phyloP scores from a whole-genome alignment of 306 rosid genomes.

The Canavalia ensiformis region DNA sequence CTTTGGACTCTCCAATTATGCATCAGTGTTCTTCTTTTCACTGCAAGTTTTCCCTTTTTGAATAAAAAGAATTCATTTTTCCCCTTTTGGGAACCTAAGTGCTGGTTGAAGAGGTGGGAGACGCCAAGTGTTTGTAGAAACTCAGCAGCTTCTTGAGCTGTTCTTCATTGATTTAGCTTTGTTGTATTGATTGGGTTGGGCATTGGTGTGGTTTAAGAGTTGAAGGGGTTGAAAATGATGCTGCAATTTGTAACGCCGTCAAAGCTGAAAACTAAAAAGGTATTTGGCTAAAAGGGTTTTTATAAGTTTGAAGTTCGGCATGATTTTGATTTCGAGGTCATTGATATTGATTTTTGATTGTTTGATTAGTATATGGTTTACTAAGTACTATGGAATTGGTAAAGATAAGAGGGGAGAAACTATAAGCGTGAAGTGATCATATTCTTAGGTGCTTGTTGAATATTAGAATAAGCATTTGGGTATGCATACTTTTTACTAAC shows the following conservation, averaged over 20 bases:
- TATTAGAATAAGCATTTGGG: neutral
- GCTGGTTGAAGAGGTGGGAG: neutral
- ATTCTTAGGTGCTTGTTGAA: neutral
- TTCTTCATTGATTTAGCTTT: neutral
- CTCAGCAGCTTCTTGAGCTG: neutral
- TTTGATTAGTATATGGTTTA: conserved; percentile 20
- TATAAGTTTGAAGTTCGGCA: neutral
- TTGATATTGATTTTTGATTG: neutral
- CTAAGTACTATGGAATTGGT: neutral
- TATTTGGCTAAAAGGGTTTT: conserved; percentile 13
- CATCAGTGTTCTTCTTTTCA: neutral
- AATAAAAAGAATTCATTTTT: neutral
- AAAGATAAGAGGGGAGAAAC: neutral
- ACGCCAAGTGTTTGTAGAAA: neutral
- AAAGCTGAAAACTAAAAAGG: conserved; percentile 79
- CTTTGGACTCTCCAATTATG: neutral
- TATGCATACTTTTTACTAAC: neutral
- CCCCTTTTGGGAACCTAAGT: neutral
- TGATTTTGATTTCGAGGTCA: neutral
- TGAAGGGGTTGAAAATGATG: conserved; percentile 64
- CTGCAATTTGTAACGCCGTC: conserved; percentile 69
- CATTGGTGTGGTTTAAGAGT: neutral
- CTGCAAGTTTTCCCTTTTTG: neutral
- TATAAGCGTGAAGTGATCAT: too few relatives aligned
- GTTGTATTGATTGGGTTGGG: conserved; percentile 10